Conservation (phyloP, 2,329 filamentous ascomycete species). For the Exserohilum rostratum region DNA sequence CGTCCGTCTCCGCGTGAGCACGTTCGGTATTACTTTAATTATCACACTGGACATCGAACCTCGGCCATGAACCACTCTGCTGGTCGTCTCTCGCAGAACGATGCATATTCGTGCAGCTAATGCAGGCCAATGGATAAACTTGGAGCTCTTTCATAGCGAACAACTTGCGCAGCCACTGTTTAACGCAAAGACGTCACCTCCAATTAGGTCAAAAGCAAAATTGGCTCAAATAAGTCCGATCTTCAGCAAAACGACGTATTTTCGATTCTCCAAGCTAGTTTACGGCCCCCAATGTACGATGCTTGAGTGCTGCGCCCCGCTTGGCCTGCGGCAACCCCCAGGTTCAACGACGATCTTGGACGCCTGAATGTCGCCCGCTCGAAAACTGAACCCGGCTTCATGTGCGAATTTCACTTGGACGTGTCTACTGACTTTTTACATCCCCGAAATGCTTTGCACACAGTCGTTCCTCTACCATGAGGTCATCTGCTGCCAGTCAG, state of each 20-base stretch:
- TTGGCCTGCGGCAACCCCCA: slow-evolving; percentile 14
- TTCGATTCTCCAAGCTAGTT: background rate
- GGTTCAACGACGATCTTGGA: slow-evolving; percentile 8
- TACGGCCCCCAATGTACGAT: background rate
- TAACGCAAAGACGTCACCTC: background rate
- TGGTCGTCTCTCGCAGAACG: too few species aligned
- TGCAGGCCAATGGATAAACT: too few species aligned
- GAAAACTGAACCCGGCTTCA: background rate
- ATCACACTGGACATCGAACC: too few species aligned
- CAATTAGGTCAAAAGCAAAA: background rate
- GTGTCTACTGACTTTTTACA: background rate
- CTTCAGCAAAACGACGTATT: background rate
- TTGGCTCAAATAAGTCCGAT: background rate
- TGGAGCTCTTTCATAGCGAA: too few species aligned
- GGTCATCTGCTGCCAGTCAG: background rate
- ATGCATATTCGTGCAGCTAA: too few species aligned
- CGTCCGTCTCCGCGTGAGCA: too few species aligned
- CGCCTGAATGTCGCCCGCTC: slow-evolving; percentile 10
- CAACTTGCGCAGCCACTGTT: too few species aligned
- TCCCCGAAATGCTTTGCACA: background rate
- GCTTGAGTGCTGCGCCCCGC: slow-evolving; percentile 20
- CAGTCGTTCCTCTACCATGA: background rate
- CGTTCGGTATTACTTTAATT: too few species aligned
- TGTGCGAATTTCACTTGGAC: background rate
- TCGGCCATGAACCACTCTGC: too few species aligned